A percentile compares a stretch with the other conserved stretches of the same genome.
These are phyloP conservation scores for Aspergillus ruber DNA, from an alignment of 2,329 filamentous ascomycete species.

Conservation along the genomic window DNA sequence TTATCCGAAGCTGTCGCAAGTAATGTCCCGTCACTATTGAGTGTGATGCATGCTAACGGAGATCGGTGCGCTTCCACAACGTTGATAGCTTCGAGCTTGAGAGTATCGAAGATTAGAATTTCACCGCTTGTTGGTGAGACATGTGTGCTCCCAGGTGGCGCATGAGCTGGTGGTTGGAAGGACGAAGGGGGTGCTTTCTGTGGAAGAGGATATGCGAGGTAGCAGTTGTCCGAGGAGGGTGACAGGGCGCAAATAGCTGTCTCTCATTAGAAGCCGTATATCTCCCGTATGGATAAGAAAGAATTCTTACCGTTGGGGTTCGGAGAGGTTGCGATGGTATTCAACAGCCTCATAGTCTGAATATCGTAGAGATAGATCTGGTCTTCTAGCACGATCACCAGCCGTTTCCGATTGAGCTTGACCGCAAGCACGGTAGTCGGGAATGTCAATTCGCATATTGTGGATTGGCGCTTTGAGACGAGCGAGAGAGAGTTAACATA, in stretches of 20 bases:
- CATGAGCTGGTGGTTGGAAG: constrained; percentile 65
- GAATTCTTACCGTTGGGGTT: constrained; percentile 63
- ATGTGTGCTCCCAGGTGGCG: constrained; percentile 68
- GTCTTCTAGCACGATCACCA: constrained; percentile 89
- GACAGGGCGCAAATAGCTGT: constrained; percentile 83
- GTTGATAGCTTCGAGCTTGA: constrained; percentile 85
- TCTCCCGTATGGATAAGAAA: no score
- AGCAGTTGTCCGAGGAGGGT: constrained; percentile 91
- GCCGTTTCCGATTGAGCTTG: constrained; percentile 84
- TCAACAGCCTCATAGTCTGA: constrained; percentile 91
- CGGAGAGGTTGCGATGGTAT: constrained; percentile 87
- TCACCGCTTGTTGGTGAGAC: constrained; percentile 82
- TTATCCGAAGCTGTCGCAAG: constrained; percentile 95
- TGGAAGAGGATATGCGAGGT: constrained; percentile 86
- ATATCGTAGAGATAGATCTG: constrained; percentile 99
- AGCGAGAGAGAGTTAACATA: constrained; percentile 8
- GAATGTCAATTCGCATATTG: constrained; percentile 98
- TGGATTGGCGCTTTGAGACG: constrained; percentile 56
- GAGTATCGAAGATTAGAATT: constrained; percentile 84
- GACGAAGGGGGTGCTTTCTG: constrained; percentile 51
- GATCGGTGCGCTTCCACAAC: constrained; percentile 93
- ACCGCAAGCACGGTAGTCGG: constrained; percentile 93
- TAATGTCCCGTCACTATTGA: constrained; percentile 87
- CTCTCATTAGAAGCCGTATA: constrained; percentile 8
- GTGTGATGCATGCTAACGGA: constrained; percentile 78